Base-by-base conservation (phyloP, 768 basidiomycete species). In the Lentinula guzmanii region DNA sequence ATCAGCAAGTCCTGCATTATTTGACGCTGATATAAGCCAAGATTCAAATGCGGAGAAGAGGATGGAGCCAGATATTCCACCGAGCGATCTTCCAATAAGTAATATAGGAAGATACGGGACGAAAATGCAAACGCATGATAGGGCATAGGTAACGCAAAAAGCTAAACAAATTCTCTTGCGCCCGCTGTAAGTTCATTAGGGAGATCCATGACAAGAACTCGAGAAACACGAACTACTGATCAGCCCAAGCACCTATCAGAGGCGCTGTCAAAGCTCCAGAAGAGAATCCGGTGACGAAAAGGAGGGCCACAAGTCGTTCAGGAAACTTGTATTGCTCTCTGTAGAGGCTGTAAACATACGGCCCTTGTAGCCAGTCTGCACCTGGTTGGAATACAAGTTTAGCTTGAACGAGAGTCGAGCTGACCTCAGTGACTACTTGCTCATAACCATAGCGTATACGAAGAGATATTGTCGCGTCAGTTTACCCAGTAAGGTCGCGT, bases 341-440 rank as follows among this genome's bases (percentile, higher is more conserved):
- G 69, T 90, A 91, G 0, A 91, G 73, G 15, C 88, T 87, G 66
- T 90, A 91, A 0, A 91, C 77, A 66, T 91, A 91, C 15, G 90
- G 90, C 0, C 90, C 90, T 70, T 91, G 88, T 13, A 91, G 76
- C 88, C 89, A 90, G 70, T 91, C 88, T 42, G 88, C 86, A 61
- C 84, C 88, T 89, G 65, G 41, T 13, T 54, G 48, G 11, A 18
- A 21, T 15, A 35, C n/a, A 39, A 21, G 33, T 46, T 13, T n/a
- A 9, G 18, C n/a, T 35, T n/a, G 41, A 21, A 33, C 1, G 39
- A 28, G 13, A 15, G 51, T 11, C 4, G 18, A 41, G 31, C 51
- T 13, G 8, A 50, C 13, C 24, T n/a, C 1, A 37, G 24, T 24
- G 10, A 37, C 18, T 8, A 70, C 83, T 52, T 65, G 84, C 87